Evolutionary conservation across 2,329 filamentous ascomycete genomes (phyloP), one percentile per base, ranked within the genome.

Genomic region (Botrytis hyacinthi): DNA sequence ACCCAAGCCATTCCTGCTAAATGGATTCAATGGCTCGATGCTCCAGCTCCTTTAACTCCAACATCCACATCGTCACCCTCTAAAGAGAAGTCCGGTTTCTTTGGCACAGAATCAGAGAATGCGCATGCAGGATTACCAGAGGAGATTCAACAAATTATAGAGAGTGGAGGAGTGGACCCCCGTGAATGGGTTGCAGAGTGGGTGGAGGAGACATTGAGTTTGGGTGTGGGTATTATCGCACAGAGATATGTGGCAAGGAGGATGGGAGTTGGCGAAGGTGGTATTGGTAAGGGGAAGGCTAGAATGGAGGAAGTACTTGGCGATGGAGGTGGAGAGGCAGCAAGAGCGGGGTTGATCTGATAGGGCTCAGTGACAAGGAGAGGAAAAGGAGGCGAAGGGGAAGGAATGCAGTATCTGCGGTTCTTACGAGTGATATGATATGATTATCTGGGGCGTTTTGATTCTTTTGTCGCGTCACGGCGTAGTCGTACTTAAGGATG

Each of bases 181-280:
- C 88, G 96, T 73, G 96, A 99, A 82, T 99, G 96, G 96, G 93
- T 97, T 54, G 92, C 95, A 4, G 96, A 98, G 83, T 99, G 96
- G 96, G 88, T 99, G 65, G 95, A 98, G 84, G 95, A 98, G 84
- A 85, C 91, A 0, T 86, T 99, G 46, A 90, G 86, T 59, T 85
- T 98, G 67, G 89, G 90, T 5, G 89, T 97, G 0, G 95, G 96
- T 29, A 86, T 97, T 12, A 91, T 98, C 5, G 96, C 96, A 3
- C 96, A 99, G 86, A 87, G 95, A 76, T 99, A 99, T 81, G 96
- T 99, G 32, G 95, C 96, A 7, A 89, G 93, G 75, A 87, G 96
- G 73, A 99, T 99, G 96, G 95, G 96, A 20, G 95, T 99, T 16
- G 95, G 95, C 20, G 94, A 97, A 82, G 92, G 93, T 18, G 85